These are phyloP conservation scores for Echinochloa phyllopogon DNA, from an alignment of 176 grass and related monocot genomes.

Conservation along the genomic window DNA sequence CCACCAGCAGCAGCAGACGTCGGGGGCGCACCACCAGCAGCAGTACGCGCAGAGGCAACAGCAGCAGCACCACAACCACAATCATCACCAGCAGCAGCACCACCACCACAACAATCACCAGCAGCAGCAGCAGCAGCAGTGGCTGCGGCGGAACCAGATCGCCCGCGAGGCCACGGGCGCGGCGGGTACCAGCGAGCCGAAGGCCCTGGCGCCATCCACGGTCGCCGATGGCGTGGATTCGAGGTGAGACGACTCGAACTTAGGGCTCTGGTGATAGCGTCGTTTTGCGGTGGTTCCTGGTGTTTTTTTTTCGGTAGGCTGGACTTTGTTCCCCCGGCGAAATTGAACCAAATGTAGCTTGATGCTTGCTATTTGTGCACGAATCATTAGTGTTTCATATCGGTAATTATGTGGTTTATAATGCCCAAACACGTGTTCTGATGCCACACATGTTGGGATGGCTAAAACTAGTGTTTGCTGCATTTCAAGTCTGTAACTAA, in stretches of 20 bases:
- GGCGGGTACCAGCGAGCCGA: constrained; percentile 41
- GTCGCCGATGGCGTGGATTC: constrained; percentile 45
- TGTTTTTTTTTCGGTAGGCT: neutral
- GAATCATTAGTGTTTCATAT: neutral
- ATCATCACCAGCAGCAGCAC: neutral
- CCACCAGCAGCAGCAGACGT: constrained; percentile 58
- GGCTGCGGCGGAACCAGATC: constrained; percentile 74
- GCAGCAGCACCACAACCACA: neutral
- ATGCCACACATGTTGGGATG: neutral
- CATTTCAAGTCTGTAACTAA: constrained; percentile 16
- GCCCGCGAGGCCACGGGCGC: constrained; percentile 45
- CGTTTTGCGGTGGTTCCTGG: neutral
- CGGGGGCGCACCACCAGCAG: constrained; percentile 50
- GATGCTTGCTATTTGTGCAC: neutral
- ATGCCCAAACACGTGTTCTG: constrained; percentile 9
- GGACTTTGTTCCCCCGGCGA: neutral
- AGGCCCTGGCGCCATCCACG: constrained; percentile 44
- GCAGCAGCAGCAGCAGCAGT: constrained; percentile 72
- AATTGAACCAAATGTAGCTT: constrained; percentile 35
- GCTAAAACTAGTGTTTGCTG: constrained; percentile 23
- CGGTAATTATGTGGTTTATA: constrained; percentile 16
- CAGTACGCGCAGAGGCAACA: constrained; percentile 61
- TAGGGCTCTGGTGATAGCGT: neutral
- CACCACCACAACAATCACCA: constrained; percentile 1
- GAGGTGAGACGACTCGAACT: constrained; percentile 52